Percentiles rank a stretch among this genome's conserved stretches.
Conservation (phyloP, 2,329 filamentous ascomycete species). For the Davidsoniella virescens region DNA sequence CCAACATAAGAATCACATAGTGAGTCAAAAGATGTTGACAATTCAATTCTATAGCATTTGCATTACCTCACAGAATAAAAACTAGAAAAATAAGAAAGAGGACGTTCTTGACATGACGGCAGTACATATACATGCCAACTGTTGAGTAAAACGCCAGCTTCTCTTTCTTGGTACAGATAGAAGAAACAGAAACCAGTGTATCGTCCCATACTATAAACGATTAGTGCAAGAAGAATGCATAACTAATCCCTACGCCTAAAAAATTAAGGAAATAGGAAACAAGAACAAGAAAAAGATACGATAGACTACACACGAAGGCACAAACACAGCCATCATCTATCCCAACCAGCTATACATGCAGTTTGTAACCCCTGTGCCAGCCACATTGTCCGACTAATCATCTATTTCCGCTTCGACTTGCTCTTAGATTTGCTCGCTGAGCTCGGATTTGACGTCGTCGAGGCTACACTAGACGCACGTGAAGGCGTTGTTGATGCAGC, state of each 20-base stretch:
- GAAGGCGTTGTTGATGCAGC: slow-evolving; percentile 62
- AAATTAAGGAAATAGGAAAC: not conserved
- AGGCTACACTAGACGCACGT: slow-evolving; percentile 74
- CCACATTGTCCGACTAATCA: not conserved
- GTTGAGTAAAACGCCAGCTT: too few relatives aligned
- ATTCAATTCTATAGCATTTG: too few relatives aligned
- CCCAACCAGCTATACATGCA: not conserved
- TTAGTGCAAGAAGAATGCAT: too few relatives aligned
- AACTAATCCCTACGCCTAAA: not conserved
- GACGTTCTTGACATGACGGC: too few relatives aligned
- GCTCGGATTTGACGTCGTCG: slow-evolving; percentile 40
- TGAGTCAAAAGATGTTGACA: too few relatives aligned
- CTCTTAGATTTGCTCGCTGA: slow-evolving; percentile 26
- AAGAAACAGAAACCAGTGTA: too few relatives aligned
- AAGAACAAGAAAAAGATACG: not conserved
- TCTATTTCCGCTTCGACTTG: slow-evolving; percentile 35
- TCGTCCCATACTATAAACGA: too few relatives aligned
- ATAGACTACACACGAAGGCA: not conserved
- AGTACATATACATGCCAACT: too few relatives aligned
- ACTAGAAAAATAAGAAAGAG: too few relatives aligned
- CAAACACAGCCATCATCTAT: not conserved
- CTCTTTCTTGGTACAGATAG: too few relatives aligned
- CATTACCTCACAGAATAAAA: too few relatives aligned
- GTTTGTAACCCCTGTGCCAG: not conserved
- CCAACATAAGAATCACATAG: too few relatives aligned